Conservation (phyloP, 2,329 filamentous ascomycete genomes). For the Pseudogymnoascus sp. region DNA sequence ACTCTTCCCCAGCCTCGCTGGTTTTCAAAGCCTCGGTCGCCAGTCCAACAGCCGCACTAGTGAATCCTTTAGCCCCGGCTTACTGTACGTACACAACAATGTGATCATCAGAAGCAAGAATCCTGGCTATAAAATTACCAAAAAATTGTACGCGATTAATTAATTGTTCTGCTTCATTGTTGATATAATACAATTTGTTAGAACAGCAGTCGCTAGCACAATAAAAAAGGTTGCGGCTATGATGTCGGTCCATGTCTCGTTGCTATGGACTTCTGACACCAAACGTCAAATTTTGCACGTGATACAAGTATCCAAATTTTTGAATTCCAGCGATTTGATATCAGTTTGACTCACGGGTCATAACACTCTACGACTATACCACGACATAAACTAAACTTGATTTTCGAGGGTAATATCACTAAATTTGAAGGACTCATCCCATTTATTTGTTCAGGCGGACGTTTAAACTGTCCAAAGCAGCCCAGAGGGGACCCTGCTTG, state of each 20-base stretch:
- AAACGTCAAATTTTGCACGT: neutral
- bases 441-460: slow-evolving; percentile 1
- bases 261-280: neutral
- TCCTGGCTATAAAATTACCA: neutral
- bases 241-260: neutral
- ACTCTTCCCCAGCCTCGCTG: slow-evolving; percentile 1
- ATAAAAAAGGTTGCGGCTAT: neutral
- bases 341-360: slow-evolving; percentile 4
- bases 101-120: neutral
- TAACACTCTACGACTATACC: slow-evolving; percentile 4
- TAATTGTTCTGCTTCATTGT: neutral
- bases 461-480: neutral
- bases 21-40: slow-evolving; percentile 8
- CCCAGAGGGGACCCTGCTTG: slow-evolving; percentile 2
- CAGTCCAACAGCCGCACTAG: slow-evolving; percentile 8
- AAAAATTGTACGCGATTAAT: neutral
- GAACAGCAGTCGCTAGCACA: neutral
- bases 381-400: neutral
- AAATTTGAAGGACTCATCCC: neutral
- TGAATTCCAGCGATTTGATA: neutral
- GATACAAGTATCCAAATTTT: slow-evolving; percentile 3
- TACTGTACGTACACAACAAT: slow-evolving; percentile 2
- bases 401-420: neutral
- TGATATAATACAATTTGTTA: neutral
- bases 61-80: slow-evolving; percentile 3